Evolutionary conservation across 345 rosid genomes (phyloP), one percentile per base, ranked within the genome.

Genomic region (Diplotaxis tenuifolia): DNA sequence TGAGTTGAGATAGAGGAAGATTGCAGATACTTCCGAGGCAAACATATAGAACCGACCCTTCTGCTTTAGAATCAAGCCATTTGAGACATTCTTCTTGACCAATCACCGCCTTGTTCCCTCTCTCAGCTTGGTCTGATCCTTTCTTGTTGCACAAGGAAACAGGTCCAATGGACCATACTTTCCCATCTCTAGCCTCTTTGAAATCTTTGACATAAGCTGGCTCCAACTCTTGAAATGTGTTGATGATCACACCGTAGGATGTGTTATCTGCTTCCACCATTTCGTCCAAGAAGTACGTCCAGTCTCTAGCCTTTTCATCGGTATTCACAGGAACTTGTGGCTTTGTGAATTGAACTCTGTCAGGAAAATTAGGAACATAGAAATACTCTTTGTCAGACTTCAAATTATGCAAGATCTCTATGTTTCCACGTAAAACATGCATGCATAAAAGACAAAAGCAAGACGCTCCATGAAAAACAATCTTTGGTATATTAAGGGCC

Each of bases 81-180:
- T 65, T 56, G 45, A 84, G 0, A 16, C 80, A 82, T 0, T 78
- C 54, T 0, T 67, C 40, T 34, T 65, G 38, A 47, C 47, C 58
- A 38, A 70, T 67, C 9, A 49, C 66, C 0, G 77, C 64, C 3
- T 65, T 68, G 27, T 83, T 71, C 10, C 86, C 90, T 64, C 86
- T 85, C n/a, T 77, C 81, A 1, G 81, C 80, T 67, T 68, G 73
- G 12, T 84, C 84, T 1, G 2, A 9, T 3, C 25, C 63, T 1
- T 27, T 6, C 58, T 75, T 73, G 69, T 82, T 80, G 64, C 78
- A 79, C 2, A 79, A 57, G 7, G 84, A 82, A 62, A 87, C 78
- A 0, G 86, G 89, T 52, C 87, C 87, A 9, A 83, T 28, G n/a
- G 83, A 82, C 89, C 91, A 84, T 9, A 70, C 75, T 38, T 78